A percentile compares a stretch with the other conserved stretches of the same genome.
phyloP scores from a whole-genome alignment of 495 filamentous ascomycete genomes.

The Mytilinidion resinicola region DNA sequence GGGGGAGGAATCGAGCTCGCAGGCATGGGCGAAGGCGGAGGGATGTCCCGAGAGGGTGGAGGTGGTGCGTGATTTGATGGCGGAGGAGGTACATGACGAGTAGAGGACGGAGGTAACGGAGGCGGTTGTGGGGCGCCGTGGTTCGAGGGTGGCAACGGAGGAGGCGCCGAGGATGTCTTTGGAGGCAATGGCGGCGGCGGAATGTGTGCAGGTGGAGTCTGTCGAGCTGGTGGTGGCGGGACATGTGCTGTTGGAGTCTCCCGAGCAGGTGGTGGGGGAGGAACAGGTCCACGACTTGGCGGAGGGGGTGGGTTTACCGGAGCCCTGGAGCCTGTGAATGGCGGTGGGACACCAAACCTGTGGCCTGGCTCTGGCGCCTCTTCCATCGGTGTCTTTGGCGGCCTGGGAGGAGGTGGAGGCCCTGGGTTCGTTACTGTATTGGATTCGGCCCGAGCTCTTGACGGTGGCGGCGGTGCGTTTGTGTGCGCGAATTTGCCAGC shows the following conservation, averaged over 20 bases:
- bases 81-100: conserved; percentile 35
- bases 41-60: conserved; percentile 17
- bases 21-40: conserved; percentile 27
- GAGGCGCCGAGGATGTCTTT: conserved; percentile 50
- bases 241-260: conserved; percentile 40
- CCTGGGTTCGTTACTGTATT: conserved; percentile 51
- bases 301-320: conserved; percentile 63
- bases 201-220: conserved; percentile 39
- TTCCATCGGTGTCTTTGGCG: conserved; percentile 79
- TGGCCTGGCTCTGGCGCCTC: conserved; percentile 42
- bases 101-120: conserved; percentile 19
- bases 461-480: conserved; percentile 46
- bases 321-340: conserved; percentile 65
- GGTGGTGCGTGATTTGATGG: conserved; percentile 9
- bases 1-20: conserved; percentile 26
- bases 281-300: conserved; percentile 57
- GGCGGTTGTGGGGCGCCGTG: conserved; percentile 37
- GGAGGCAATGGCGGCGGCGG: conserved; percentile 63
- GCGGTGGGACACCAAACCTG: conserved; percentile 74
- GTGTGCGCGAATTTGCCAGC: conserved; percentile 71
- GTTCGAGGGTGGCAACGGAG: conserved; percentile 58
- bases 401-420: conserved; percentile 78
- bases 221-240: conserved; percentile 45
- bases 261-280: conserved; percentile 39
- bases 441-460: conserved; percentile 53